phyloP scores from a whole-genome alignment of 2,329 filamentous ascomycete genomes.

The Calonectria henricotiae region DNA sequence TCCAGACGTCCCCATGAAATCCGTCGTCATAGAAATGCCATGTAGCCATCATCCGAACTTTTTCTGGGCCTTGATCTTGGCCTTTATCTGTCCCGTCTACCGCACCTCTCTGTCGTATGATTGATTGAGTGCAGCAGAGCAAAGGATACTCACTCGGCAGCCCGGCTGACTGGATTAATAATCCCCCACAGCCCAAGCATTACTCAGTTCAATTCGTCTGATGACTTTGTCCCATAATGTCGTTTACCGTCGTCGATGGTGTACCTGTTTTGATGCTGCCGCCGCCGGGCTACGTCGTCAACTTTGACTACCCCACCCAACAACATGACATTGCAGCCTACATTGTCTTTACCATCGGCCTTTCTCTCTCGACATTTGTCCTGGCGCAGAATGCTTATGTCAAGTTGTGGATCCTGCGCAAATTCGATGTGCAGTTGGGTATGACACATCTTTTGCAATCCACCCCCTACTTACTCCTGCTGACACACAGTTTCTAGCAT shows the following conservation, averaged over 20 bases:
- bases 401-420: conserved; percentile 32
- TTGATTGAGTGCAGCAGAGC: no score
- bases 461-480: background rate
- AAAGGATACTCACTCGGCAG: background rate
- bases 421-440: conserved; percentile 28
- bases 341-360: conserved; percentile 46
- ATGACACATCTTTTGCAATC: conserved; percentile 4
- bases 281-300: conserved; percentile 52
- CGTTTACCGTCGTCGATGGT: conserved; percentile 45
- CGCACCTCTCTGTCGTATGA: no score
- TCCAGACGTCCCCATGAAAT: background rate
- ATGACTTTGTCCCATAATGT: background rate
- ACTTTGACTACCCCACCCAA: conserved; percentile 53
- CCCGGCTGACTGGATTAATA: background rate
- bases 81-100: background rate
- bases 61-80: background rate
- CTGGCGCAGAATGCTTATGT: conserved; percentile 51
- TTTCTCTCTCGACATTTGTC: conserved; percentile 37
- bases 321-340: conserved; percentile 42
- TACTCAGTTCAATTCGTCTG: background rate
- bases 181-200: background rate
- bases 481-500: conserved; percentile 25
- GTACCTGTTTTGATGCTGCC: conserved; percentile 48
- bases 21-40: background rate
- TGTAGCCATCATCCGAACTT: background rate